Evolutionary conservation across 768 basidiomycete genomes (phyloP).

Genomic region (Boletus rubescentipes): DNA sequence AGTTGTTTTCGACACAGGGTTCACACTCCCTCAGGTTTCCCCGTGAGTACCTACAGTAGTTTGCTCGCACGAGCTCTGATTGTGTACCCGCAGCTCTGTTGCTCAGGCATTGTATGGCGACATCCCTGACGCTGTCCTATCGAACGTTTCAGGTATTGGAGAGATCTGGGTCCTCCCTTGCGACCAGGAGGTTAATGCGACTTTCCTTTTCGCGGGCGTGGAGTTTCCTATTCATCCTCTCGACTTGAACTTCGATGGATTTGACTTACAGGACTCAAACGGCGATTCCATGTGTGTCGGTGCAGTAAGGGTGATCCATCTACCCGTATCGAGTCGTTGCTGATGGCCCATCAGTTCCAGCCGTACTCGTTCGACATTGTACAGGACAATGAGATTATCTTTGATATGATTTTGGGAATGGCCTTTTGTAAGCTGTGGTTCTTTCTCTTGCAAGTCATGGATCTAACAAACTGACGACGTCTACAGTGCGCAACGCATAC

Average conservation of each 20-base stretch:
- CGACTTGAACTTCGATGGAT: slow-evolving; percentile 44
- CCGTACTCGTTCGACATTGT: slow-evolving; percentile 54
- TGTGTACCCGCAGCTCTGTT: slow-evolving; percentile 38
- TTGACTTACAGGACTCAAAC: slow-evolving; percentile 11
- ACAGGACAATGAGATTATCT: slow-evolving; percentile 22
- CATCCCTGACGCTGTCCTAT: slow-evolving; percentile 52
- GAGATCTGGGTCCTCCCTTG: slow-evolving; percentile 65
- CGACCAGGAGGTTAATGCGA: slow-evolving; percentile 58
- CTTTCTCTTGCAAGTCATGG: not conserved
- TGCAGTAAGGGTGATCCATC: slow-evolving; percentile 37
- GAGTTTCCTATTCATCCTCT: slow-evolving; percentile 64
- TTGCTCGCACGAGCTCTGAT: slow-evolving; percentile 16
- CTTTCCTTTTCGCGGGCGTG: slow-evolving; percentile 59
- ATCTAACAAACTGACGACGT: not conserved
- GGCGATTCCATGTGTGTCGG: slow-evolving; percentile 39
- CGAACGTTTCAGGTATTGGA: slow-evolving; percentile 40
- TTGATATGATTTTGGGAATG: slow-evolving; percentile 73
- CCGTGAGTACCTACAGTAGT: slow-evolving; percentile 31
- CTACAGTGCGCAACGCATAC: slow-evolving; percentile 64
- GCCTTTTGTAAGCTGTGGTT: slow-evolving; percentile 52
- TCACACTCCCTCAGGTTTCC: slow-evolving; percentile 63
- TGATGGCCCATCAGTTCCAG: slow-evolving; percentile 53
- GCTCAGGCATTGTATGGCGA: slow-evolving; percentile 61
- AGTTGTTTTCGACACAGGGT: slow-evolving; percentile 68
- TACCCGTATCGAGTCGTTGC: not conserved